Base-by-base conservation (phyloP, 805 yeast genomes). In the Ascoidea asiatica region DNA sequence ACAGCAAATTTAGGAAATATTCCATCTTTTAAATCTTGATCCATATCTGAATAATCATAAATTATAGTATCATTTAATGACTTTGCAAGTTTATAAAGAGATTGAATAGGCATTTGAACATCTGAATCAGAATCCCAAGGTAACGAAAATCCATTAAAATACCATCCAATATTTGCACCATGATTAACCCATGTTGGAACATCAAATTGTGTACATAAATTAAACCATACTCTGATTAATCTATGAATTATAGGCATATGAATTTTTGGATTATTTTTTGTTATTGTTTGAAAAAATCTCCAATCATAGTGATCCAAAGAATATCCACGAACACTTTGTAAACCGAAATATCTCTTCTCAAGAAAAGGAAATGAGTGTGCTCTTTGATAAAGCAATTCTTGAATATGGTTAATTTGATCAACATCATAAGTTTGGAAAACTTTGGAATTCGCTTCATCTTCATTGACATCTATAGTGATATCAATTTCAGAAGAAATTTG, bases 101-200 rank as follows among this genome's bases (percentile, higher is more conserved):
- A 70, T 2, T 50, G 53, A 47, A 72, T 69, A 1, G 81, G 71
- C 54, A 77, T 60, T 52, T 77, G 81, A 17, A 75, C 79, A 59
- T 78, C 83, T 29, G 74, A 59, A 52, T 77, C 82, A 40, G 65
- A 62, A 55, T 77, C 84, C 80, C 81, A 78, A 5, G 79, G 79
- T 49, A 78, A 62, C 4, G 66, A 60, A 47, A 72, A 56, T 0
- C 80, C 81, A 54, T 73, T 76, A 69, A 76, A 76, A 51, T 71
- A 70, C 73, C 79, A 78, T 5, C 81, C 79, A 22, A 79, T 64
- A 46, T 79, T 60, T 6, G 81, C 63, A 2, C 85, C 85, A 57
- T 77, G 82, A 5, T 79, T 75, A 35, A 79, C 64, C 82, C 84
- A 79, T 0, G 81, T 69, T 8, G 63, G 53, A 5, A 79, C 50